A percentile compares a stretch with the other conserved stretches of the same genome.
Conservation (phyloP, 2,329 filamentous ascomycete species). For the Xylariaceae sp. region DNA sequence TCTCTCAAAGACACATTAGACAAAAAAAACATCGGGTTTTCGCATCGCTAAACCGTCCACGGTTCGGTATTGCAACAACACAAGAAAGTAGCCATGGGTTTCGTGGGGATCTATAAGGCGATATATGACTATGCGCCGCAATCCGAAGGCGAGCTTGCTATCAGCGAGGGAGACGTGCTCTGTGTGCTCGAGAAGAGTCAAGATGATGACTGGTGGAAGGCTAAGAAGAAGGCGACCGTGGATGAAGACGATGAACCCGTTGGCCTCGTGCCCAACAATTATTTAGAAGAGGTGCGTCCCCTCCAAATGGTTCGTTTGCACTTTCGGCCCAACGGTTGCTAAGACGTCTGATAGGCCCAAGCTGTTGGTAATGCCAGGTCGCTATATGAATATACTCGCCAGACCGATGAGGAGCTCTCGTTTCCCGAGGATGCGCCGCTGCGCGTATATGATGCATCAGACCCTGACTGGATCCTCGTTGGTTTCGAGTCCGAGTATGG, state of each 20-base stretch:
- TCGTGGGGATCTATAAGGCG: slow-evolving; percentile 84
- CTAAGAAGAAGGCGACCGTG: slow-evolving; percentile 78
- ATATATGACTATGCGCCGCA: slow-evolving; percentile 91
- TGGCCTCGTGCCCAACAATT: slow-evolving; percentile 88
- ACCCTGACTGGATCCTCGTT: slow-evolving; percentile 95
- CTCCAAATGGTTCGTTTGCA: not conserved
- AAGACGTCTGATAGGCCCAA: slow-evolving; percentile 46
- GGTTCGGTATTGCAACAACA: not conserved
- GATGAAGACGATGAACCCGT: slow-evolving; percentile 89
- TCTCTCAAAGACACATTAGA: no score
- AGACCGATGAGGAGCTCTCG: slow-evolving; percentile 96
- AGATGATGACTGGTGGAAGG: slow-evolving; percentile 88
- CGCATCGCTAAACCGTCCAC: no score
- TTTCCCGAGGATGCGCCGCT: slow-evolving; percentile 84
- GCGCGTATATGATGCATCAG: slow-evolving; percentile 80
- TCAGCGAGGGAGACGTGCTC: slow-evolving; percentile 80
- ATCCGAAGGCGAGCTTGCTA: slow-evolving; percentile 76
- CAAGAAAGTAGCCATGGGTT: slow-evolving; percentile 60
- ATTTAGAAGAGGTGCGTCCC: slow-evolving; percentile 77
- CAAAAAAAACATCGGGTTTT: no score
- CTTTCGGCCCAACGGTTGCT: slow-evolving; percentile 23
- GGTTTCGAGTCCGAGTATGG: slow-evolving; percentile 81
- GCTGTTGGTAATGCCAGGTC: slow-evolving; percentile 70
- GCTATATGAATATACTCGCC: slow-evolving; percentile 96
- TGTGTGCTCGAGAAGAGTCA: slow-evolving; percentile 79